A percentile compares a stretch with the other conserved stretches of the same genome.
These are phyloP conservation scores for Diaporthe nobilis DNA, from an alignment of 2,329 filamentous ascomycete species.

Conservation along the genomic window DNA sequence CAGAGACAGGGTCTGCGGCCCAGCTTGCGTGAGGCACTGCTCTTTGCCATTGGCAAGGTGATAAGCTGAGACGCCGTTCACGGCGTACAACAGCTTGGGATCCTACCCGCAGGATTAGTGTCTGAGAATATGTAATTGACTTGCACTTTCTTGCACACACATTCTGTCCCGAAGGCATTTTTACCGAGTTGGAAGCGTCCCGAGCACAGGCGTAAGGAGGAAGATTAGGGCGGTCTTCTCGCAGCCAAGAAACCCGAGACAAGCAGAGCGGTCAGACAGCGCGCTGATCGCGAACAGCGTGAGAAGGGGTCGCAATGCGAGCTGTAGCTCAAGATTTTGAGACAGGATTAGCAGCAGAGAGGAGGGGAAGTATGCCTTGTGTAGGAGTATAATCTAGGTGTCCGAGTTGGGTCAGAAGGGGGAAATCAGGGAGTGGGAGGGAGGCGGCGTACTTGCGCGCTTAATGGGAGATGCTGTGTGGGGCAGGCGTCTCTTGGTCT, in stretches of 20 bases:
- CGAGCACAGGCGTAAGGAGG: background rate
- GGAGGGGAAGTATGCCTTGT: background rate
- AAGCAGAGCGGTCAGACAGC: background rate
- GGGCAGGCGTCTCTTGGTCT: slow-evolving; percentile 27
- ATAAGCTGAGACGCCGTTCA: slow-evolving; percentile 91
- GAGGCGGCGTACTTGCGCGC: slow-evolving; percentile 24
- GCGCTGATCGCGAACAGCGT: slow-evolving; percentile 20
- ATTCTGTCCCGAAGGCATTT: slow-evolving; percentile 62
- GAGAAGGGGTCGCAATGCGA: background rate
- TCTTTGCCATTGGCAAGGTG: slow-evolving; percentile 92
- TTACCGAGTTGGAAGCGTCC: slow-evolving; percentile 17
- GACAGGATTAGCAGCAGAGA: background rate
- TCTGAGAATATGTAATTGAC: background rate
- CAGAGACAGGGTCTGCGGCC: slow-evolving; percentile 91
- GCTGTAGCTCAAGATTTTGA: background rate
- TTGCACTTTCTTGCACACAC: slow-evolving; percentile 48
- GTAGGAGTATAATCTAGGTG: background rate
- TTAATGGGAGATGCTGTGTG: slow-evolving; percentile 23
- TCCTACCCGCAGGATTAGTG: slow-evolving; percentile 57
- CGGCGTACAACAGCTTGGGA: slow-evolving; percentile 76
- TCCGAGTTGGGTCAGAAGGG: slow-evolving; percentile 10
- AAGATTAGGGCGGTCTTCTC: background rate
- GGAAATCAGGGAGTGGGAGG: slow-evolving; percentile 3
- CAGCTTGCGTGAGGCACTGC: slow-evolving; percentile 83
- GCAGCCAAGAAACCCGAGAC: slow-evolving; percentile 17